phyloP scores from a whole-genome alignment of 352 stramenopile species.

The Detonula confervacea region DNA sequence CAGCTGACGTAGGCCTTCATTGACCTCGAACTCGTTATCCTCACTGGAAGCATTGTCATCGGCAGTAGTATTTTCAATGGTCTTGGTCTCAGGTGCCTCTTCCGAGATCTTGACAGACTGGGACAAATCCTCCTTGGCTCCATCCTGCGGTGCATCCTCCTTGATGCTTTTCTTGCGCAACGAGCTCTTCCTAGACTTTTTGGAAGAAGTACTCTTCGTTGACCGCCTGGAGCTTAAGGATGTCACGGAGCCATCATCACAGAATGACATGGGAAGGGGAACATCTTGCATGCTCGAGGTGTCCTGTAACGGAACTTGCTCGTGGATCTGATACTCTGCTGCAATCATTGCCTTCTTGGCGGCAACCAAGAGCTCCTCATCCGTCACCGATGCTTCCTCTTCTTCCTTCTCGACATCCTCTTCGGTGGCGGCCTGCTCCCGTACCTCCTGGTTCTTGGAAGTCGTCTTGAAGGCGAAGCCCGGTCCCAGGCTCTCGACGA shows the following conservation, averaged over 20 bases:
- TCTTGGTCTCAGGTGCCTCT: neutral
- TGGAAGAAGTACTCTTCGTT: too few species aligned
- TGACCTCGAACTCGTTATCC: too few species aligned
- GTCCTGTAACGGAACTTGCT: neutral
- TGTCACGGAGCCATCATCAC: conserved; percentile 29
- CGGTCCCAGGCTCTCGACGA: conserved; percentile 28
- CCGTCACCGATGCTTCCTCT: conserved; percentile 9
- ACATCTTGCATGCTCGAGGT: conserved; percentile 9
- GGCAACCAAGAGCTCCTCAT: conserved; percentile 9
- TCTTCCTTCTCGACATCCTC: too few species aligned
- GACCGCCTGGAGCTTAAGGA: neutral
- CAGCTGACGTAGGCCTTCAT: conserved; percentile 38
- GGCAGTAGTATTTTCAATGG: too few species aligned
- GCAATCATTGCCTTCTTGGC: conserved; percentile 10
- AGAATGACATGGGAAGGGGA: conserved; percentile 46
- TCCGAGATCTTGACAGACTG: too few species aligned
- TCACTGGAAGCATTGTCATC: too few species aligned
- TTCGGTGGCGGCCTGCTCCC: conserved; percentile 12
- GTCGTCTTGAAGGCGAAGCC: conserved; percentile 50
- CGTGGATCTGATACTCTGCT: conserved; percentile 31
- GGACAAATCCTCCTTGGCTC: too few species aligned
- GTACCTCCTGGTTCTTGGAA: conserved; percentile 21
- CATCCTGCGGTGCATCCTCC: too few species aligned
- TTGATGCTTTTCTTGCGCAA: too few species aligned
- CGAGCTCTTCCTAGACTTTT: too few species aligned